Conservation (phyloP, 2,329 filamentous ascomycete species). For the Talaromyces sp. region DNA sequence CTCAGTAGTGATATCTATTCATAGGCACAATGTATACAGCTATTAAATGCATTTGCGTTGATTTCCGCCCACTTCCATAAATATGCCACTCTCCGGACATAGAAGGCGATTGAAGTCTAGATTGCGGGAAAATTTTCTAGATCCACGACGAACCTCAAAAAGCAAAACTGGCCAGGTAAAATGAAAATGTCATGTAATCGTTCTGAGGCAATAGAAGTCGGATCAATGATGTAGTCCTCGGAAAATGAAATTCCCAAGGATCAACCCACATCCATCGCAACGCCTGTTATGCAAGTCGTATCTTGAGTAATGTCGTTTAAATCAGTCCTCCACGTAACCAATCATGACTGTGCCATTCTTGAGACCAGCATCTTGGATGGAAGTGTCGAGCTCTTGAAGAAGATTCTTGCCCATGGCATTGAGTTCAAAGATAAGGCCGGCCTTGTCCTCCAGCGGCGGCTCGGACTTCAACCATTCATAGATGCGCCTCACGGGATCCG, state of each 20-base stretch:
- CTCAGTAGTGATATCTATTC: neutral
- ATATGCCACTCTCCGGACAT: neutral
- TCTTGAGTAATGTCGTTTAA: neutral
- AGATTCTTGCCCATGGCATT: slow-evolving; percentile 84
- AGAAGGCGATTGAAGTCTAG: neutral
- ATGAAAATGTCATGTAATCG: neutral
- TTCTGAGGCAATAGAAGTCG: neutral
- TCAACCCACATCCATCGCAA: slow-evolving; percentile 5
- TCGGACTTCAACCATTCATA: slow-evolving; percentile 93
- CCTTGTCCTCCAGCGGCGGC: slow-evolving; percentile 72
- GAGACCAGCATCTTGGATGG: slow-evolving; percentile 73
- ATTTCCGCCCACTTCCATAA: neutral
- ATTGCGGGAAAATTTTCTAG: neutral
- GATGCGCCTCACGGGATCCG: slow-evolving; percentile 72
- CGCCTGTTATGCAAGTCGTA: slow-evolving; percentile 10
- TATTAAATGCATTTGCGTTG: neutral
- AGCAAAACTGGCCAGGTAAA: neutral
- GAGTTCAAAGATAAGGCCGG: slow-evolving; percentile 75
- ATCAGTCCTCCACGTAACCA: slow-evolving; percentile 59
- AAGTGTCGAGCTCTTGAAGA: slow-evolving; percentile 65
- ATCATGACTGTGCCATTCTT: slow-evolving; percentile 96
- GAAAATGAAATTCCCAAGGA: neutral
- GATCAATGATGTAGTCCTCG: neutral
- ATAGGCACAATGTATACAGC: neutral
- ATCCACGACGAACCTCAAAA: neutral